Percentiles rank a stretch among this genome's conserved stretches.
phyloP scores from a whole-genome alignment of 371 early-diverging fungal species.

The Fennellomyces sp. region DNA sequence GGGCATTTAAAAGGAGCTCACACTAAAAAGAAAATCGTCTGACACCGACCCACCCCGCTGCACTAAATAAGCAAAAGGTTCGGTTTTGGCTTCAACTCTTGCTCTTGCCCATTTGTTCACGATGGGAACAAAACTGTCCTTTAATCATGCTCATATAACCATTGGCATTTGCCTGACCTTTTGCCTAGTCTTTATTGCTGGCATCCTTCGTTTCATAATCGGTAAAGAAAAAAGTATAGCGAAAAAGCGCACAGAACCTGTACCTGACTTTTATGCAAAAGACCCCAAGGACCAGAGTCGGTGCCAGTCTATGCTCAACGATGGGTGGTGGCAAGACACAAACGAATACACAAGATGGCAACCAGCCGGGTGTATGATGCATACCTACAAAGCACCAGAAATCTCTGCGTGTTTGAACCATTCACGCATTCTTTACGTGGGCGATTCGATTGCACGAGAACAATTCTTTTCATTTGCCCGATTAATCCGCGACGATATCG shows the following conservation, averaged over 20 bases:
- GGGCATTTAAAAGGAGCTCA: too few relatives aligned
- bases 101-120: too few relatives aligned
- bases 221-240: background rate
- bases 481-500: constrained; percentile 36
- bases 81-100: too few relatives aligned
- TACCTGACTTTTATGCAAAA: background rate
- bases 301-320: constrained; percentile 49
- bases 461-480: constrained; percentile 58
- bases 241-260: background rate
- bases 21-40: too few relatives aligned
- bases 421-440: constrained; percentile 60
- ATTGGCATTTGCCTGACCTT: background rate
- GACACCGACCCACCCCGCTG: too few relatives aligned
- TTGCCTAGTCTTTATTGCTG: background rate
- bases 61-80: too few relatives aligned
- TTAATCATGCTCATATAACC: too few relatives aligned
- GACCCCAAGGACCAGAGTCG: constrained; percentile 22
- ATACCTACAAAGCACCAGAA: constrained; percentile 48
- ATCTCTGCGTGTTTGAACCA: constrained; percentile 49
- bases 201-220: background rate
- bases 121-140: too few relatives aligned
- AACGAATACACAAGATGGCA: constrained; percentile 52
- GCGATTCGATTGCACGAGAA: constrained; percentile 71
- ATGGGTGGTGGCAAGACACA: constrained; percentile 47
- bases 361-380: constrained; percentile 65